These are phyloP conservation scores for Fusarium mundagurra DNA, from an alignment of 2,329 filamentous ascomycete species.

Conservation along the genomic window DNA sequence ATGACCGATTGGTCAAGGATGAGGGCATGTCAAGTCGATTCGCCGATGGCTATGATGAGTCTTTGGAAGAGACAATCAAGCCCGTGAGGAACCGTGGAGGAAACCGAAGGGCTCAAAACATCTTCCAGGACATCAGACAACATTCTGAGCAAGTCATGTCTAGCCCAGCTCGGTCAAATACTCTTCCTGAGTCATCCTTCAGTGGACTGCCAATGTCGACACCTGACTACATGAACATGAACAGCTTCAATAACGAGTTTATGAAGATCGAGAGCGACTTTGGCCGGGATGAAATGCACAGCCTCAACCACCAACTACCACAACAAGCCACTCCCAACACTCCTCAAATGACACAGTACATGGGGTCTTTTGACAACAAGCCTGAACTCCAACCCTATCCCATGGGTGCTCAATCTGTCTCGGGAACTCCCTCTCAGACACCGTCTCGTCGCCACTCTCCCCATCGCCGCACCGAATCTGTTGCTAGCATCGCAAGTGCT, in stretches of 20 bases:
- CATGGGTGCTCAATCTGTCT: slow-evolving; percentile 31
- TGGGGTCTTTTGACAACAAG: slow-evolving; percentile 56
- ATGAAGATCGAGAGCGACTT: slow-evolving; percentile 51
- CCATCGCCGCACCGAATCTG: slow-evolving; percentile 68
- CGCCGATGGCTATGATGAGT: slow-evolving; percentile 69
- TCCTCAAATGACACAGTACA: slow-evolving; percentile 56
- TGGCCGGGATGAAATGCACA: slow-evolving; percentile 46
- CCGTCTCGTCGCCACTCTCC: slow-evolving; percentile 43
- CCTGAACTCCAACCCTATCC: slow-evolving; percentile 51
- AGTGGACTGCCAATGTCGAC: slow-evolving; percentile 63
- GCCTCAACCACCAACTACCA: slow-evolving; percentile 54
- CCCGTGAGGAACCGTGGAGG: slow-evolving; percentile 55
- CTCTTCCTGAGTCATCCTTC: slow-evolving; percentile 59
- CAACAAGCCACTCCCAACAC: slow-evolving; percentile 64
- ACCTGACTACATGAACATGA: slow-evolving; percentile 66
- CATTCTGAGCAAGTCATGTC: slow-evolving; percentile 63
- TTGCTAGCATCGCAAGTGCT: slow-evolving; percentile 66
- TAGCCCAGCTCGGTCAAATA: slow-evolving; percentile 64
- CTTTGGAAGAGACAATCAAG: slow-evolving; percentile 74
- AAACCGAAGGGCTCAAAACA: slow-evolving; percentile 58
- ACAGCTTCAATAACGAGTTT: slow-evolving; percentile 58
- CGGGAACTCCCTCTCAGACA: slow-evolving; percentile 24
- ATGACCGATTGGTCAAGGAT: slow-evolving; percentile 57
- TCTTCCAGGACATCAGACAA: slow-evolving; percentile 69
- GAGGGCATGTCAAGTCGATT: slow-evolving; percentile 60